Percentiles rank a stretch among this genome's conserved stretches.
These are phyloP conservation scores for Scorias spongiosa DNA, from an alignment of 2,329 filamentous ascomycete species.

Conservation along the genomic window DNA sequence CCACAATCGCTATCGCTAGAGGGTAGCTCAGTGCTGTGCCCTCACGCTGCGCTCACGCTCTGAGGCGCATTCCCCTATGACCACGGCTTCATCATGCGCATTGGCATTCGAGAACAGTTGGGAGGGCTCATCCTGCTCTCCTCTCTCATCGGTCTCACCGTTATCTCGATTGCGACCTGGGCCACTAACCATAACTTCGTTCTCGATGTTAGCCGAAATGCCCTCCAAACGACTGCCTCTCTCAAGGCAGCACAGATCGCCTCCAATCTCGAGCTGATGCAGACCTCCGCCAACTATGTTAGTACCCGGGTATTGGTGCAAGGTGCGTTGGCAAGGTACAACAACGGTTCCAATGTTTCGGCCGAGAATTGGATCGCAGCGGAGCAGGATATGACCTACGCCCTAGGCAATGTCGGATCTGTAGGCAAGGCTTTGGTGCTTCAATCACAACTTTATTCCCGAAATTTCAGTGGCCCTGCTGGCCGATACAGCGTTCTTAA, in stretches of 20 bases:
- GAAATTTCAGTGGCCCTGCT: conserved; percentile 44
- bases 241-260: conserved; percentile 73
- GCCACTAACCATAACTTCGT: conserved; percentile 47
- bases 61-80: background rate
- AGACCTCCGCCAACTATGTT: conserved; percentile 58
- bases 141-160: conserved; percentile 57
- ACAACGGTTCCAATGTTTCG: conserved; percentile 39
- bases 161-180: conserved; percentile 64
- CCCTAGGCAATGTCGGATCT: conserved; percentile 41
- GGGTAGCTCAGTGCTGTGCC: no score
- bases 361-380: conserved; percentile 46
- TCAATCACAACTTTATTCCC: conserved; percentile 60
- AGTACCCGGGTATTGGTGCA: conserved; percentile 46
- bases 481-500: conserved; percentile 43
- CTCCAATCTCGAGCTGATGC: conserved; percentile 63
- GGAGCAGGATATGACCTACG: conserved; percentile 51
- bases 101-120: conserved; percentile 79
- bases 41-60: no score
- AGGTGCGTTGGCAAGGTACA: conserved; percentile 34
- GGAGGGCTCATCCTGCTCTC: conserved; percentile 62
- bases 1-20: no score
- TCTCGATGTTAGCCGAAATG: conserved; percentile 36
- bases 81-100: conserved; percentile 44
- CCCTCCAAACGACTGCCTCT: conserved; percentile 64
- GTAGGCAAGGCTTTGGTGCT: conserved; percentile 40